Base-by-base conservation (phyloP, 106 monocot species). In the Dioscorea alata region DNA sequence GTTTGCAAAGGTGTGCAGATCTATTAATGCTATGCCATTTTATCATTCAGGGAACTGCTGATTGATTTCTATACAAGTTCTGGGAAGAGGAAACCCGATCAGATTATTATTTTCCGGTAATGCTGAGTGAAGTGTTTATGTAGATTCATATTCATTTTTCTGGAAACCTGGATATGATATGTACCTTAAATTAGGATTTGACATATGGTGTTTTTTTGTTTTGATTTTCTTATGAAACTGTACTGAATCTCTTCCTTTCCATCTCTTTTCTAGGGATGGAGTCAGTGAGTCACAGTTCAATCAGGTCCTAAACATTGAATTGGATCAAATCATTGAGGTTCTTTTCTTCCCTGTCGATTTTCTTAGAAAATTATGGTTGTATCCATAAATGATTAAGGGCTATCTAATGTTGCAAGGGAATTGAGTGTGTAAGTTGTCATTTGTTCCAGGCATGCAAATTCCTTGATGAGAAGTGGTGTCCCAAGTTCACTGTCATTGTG, bases 301-400 rank as follows among this genome's bases (percentile, higher is more conserved):
- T 60, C 89, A 92, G 60, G 92, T 99, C 25, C 54, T 99, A 15
- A 99, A 99, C 70, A 81, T 92, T 50, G 97, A 99, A 79, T 56
- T 99, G 74, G 85, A 87, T 79, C 92, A 99, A 68, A 92, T 99
- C n/a, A 90, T 89, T 32, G 84, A 89, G 97, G 97, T 99, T 49
- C 24, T 15, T 42, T 42, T 42, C 42, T 42, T 42, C 42, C 42
- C 6, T 42, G 42, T 28, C 3, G 28, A 3, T 42, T 42, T 5
- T 42, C 42, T 0, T 42, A 10, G 42, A 42, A 42, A 42, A 42
- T 42, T 8, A 42, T 6, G 42, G 0, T 1, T 3, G 10, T 42
- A 42, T 6, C 42, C 6, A 6, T 42, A 42, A 42, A 42, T 42
- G 3, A 3, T 28, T 28, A 42, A 8, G 6, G 6, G 6, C 5